Evolutionary conservation across 2,329 filamentous ascomycete species (phyloP).

Genomic region (Falciphora oryzae): DNA sequence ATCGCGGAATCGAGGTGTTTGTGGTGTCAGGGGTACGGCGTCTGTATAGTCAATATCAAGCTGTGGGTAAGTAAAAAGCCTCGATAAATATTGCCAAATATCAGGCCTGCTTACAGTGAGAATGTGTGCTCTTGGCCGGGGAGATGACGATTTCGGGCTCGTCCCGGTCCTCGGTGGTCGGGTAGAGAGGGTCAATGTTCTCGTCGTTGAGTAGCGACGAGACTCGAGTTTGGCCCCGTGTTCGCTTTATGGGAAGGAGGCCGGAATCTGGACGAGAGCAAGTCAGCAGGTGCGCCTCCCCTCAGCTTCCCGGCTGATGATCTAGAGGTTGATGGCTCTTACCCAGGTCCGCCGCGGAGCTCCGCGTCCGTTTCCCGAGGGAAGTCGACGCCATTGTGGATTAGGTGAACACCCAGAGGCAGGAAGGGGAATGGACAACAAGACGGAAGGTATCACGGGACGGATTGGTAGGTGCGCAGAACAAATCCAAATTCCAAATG

Average conservation of each 20-base stretch:
- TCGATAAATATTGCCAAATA: not conserved
- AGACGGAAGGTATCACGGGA: not conserved
- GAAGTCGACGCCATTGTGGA: conserved; percentile 12
- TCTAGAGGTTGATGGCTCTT: conserved; percentile 14
- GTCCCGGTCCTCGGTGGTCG: conserved; percentile 32
- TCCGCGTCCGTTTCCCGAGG: conserved; percentile 27
- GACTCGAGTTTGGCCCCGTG: conserved; percentile 36
- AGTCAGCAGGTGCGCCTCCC: conserved; percentile 6
- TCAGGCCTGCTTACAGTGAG: conserved; percentile 13
- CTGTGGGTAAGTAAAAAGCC: not conserved
- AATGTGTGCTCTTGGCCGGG: conserved; percentile 19
- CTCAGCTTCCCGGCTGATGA: not conserved
- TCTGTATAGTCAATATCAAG: conserved; percentile 11
- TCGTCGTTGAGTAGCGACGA: conserved; percentile 53
- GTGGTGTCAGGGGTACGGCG: conserved; percentile 57
- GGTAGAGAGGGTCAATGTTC: conserved; percentile 52
- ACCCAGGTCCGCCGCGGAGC: conserved; percentile 13
- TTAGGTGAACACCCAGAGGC: not conserved
- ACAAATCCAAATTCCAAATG: not conserved
- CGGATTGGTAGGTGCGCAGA: not conserved
- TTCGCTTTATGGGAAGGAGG: conserved; percentile 38
- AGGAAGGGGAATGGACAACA: not conserved
- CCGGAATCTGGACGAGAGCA: conserved; percentile 15
- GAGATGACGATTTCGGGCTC: conserved; percentile 30
- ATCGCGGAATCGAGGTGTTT: conserved; percentile 74